Evolutionary conservation across 1,139 yeast genomes (phyloP), one percentile per base, ranked within the genome.

Genomic region (Oligophagozyma castellii): DNA sequence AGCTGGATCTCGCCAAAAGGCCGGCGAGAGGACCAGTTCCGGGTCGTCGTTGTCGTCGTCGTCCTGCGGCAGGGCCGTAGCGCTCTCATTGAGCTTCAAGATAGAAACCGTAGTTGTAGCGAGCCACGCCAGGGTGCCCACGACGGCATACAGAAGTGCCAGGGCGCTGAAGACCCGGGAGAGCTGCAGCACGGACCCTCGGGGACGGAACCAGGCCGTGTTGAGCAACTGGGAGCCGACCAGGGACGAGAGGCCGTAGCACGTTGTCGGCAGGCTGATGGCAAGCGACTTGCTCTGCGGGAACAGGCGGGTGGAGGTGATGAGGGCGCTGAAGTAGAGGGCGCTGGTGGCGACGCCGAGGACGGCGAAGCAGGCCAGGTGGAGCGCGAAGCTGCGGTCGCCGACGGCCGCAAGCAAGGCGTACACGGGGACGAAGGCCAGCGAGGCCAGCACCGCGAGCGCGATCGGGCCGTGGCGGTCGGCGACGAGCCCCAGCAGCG

Each of bases 291-390:
- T 78, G 27, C 63, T 64, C 21, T 70, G 59, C 0, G 94, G 93
- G 44, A 72, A 79, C 15, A 83, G 67, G 41, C 76, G 73, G 2
- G 95, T 93, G 55, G 95, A 81, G 1, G 93, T 78, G 20, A 84
- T 61, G 35, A 84, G 59, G 26, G 84, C 70, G 36, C 81, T 67
- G 46, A 84, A 78, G 53, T 78, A 84, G 26, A 81, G 59, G 4
- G 93, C 64, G 4, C 93, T 75, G 0, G 95, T 80, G 7, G 92
- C 92, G 35, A 73, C 58, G 0, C 95, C 95, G 34, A 84, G 70
- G 34, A 73, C 63, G 3, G 71, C 59, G 37, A 68, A 58, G 24
- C 65, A 53, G 0, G 46, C 24, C 22, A 48, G 7, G 47, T 38
- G 27, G 8, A 51, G 44, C 42, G 50, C 35, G 32, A 51, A 30